Evolutionary conservation across 1,284 basidiomycete species (phyloP), one percentile per base, ranked within the genome.

Genomic region (Leucoagaricus sp.): DNA sequence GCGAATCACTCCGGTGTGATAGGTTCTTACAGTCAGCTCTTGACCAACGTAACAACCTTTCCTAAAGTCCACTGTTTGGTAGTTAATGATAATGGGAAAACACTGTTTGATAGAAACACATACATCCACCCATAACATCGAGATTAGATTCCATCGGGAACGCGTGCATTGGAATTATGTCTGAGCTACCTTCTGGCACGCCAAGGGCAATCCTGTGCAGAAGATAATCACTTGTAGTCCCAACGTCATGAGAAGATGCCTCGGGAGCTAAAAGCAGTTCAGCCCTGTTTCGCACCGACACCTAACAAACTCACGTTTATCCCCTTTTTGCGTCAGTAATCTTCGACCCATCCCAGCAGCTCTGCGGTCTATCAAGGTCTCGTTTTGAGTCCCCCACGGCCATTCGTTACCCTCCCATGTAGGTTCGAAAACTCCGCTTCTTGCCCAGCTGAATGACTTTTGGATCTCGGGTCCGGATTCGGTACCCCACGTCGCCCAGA

Each of bases 11-110:
- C 97, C 97, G 1, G 92, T 98, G 69, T 98, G 94, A 70, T 97
- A 96, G 21, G 96, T 98, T 28, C 97, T 84, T 2, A 98, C 96
- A 0, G 96, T 98, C 40, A 99, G 77, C 67, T 99, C 97, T 76
- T 99, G 97, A 2, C 97, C 97, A 1, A 99, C 87, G 68, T 98
- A 99, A 71, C 97, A 99, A 5, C 97, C 97, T 74, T 99, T 99
- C 49, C 92, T 81, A 70, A 98, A 98, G 72, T 98, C 95, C 65
- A 99, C 95, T 96, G 64, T 17, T 59, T 54, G 38, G 49, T 10
- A 21, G 52, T 59, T 33, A 54, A 57, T 28, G 51, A 41, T 59
- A 34, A 58, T 42, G 58, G 26, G 57, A 49, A 53, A 33, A 23
- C n/a, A n/a, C 13, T 15, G 10, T 19, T 25, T 28, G 21, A 26